Percentiles rank a stretch among this genome's conserved stretches.
phyloP scores from a whole-genome alignment of 148 eudicot genomes.

The Rhododendron vialii region DNA sequence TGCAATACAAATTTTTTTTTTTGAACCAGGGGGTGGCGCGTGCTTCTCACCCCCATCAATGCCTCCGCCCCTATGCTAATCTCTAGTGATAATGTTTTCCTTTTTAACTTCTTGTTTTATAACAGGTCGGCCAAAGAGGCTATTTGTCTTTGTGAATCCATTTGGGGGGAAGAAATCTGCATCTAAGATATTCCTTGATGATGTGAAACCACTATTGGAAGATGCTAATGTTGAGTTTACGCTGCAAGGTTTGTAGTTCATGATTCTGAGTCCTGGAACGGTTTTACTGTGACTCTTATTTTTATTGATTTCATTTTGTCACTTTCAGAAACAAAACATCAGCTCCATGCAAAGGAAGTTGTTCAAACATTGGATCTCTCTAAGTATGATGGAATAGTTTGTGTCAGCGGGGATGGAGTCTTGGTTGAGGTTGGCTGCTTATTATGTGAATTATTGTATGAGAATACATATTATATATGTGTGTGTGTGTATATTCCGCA shows the following conservation, averaged over 20 bases:
- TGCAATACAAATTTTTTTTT: not conserved
- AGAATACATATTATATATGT: not conserved
- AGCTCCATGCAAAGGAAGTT: conserved; percentile 83
- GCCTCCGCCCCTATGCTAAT: not conserved
- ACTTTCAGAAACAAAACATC: conserved; percentile 64
- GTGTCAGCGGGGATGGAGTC: conserved; percentile 93
- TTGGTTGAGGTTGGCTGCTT: conserved; percentile 71
- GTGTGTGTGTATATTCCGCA: not conserved
- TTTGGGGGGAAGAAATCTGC: conserved; percentile 83
- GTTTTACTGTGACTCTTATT: not conserved
- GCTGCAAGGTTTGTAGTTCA: conserved; percentile 45
- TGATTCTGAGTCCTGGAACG: not conserved
- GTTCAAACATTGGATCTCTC: conserved; percentile 60
- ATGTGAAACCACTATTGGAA: conserved; percentile 71
- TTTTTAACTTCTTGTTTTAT: not conserved
- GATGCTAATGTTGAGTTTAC: conserved; percentile 70
- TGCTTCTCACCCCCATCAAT: not conserved
- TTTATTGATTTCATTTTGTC: conserved; percentile 11
- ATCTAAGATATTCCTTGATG: conserved; percentile 43
- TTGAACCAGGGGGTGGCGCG: not conserved
- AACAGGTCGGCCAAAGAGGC: conserved; percentile 76
- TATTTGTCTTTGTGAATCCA: conserved; percentile 77
- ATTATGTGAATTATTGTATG: not conserved
- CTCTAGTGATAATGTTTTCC: not conserved
- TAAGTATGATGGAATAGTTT: conserved; percentile 80